phyloP scores from a whole-genome alignment of 192 early-diverging fungal genomes.

The Umbelopsis vinacea region DNA sequence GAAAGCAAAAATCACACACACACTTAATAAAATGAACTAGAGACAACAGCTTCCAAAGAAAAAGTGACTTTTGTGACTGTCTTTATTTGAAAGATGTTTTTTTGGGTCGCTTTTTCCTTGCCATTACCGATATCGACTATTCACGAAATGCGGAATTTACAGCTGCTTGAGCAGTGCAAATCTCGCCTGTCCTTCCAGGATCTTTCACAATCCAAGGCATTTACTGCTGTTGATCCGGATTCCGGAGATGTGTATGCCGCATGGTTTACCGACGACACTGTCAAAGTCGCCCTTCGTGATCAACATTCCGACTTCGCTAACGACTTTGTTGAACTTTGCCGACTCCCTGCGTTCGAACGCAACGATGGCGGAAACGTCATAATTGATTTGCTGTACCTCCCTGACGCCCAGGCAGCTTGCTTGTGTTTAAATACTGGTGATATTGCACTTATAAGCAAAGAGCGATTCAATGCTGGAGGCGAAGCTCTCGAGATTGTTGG shows the following conservation, averaged over 20 bases:
- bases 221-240: slow-evolving; percentile 54
- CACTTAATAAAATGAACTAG: too few relatives aligned
- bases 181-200: not conserved
- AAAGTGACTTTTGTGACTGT: slow-evolving; percentile 16
- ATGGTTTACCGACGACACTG: slow-evolving; percentile 35
- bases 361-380: slow-evolving; percentile 41
- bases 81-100: slow-evolving; percentile 7
- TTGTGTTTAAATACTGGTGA: slow-evolving; percentile 59
- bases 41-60: not conserved
- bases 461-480: slow-evolving; percentile 42
- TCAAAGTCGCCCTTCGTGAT: slow-evolving; percentile 37
- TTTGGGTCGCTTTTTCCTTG: not conserved
- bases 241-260: slow-evolving; percentile 56
- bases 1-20: too few relatives aligned
- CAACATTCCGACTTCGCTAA: slow-evolving; percentile 12
- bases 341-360: slow-evolving; percentile 37
- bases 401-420: slow-evolving; percentile 60
- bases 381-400: slow-evolving; percentile 54
- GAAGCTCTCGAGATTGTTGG: slow-evolving; percentile 68
- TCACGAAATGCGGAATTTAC: slow-evolving; percentile 44
- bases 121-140: not conserved
- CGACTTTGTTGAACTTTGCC: slow-evolving; percentile 42
- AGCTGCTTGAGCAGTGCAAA: slow-evolving; percentile 32
- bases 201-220: slow-evolving; percentile 16
- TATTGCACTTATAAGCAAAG: slow-evolving; percentile 54